These are phyloP conservation scores for Zygosaccharomyces pseudobailii DNA, from an alignment of 1,139 yeast species.

Conservation along the genomic window DNA sequence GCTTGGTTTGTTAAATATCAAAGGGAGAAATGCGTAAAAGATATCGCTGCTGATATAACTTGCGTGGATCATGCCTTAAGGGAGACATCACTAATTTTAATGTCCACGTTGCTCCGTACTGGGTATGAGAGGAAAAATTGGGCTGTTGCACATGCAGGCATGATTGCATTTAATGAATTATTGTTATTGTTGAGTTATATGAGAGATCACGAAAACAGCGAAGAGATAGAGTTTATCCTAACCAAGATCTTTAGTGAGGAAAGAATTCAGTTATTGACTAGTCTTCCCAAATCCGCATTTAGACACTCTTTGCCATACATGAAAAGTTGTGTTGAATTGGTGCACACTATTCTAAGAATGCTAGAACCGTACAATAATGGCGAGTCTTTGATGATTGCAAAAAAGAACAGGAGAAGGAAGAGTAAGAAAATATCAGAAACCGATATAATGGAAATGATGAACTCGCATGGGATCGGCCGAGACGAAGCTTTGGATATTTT, in stretches of 20 bases:
- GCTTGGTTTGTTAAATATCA: conserved; percentile 66
- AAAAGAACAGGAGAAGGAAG: conserved; percentile 39
- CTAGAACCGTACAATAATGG: conserved; percentile 67
- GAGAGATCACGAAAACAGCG: conserved; percentile 37
- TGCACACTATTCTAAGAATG: conserved; percentile 61
- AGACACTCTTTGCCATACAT: conserved; percentile 64
- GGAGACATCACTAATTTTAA: conserved; percentile 58
- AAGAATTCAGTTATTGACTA: conserved; percentile 54
- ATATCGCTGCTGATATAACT: conserved; percentile 15
- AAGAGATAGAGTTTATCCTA: conserved; percentile 45
- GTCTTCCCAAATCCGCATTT: conserved; percentile 60
- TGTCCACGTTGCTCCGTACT: conserved; percentile 52
- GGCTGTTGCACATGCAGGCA: conserved; percentile 63
- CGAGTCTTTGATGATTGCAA: conserved; percentile 50
- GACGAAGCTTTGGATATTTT: conserved; percentile 37
- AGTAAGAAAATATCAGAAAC: conserved; percentile 27
- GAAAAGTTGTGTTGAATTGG: conserved; percentile 58
- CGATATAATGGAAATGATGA: conserved; percentile 40
- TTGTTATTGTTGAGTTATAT: conserved; percentile 51
- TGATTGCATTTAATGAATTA: conserved; percentile 65
- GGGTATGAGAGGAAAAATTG: conserved; percentile 47
- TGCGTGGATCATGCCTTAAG: conserved; percentile 62
- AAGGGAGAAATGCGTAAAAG: conserved; percentile 27
- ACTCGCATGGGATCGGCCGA: conserved; percentile 43
- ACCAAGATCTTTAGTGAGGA: conserved; percentile 60